phyloP scores from a whole-genome alignment of 1,284 basidiomycete genomes.

The Exsudoporus floridanus region DNA sequence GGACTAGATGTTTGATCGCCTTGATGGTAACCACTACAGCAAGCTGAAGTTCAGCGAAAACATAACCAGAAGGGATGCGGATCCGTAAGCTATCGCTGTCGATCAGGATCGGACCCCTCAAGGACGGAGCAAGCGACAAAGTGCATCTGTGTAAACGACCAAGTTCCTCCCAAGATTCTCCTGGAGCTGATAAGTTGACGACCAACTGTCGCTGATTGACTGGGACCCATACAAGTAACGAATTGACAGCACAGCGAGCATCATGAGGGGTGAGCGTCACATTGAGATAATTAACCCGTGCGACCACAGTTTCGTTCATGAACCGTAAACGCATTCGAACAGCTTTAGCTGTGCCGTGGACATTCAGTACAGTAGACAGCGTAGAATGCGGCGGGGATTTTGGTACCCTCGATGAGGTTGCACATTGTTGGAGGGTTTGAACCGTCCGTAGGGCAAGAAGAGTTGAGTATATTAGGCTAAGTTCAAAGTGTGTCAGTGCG shows the following conservation, averaged over 20 bases:
- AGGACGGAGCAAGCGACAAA: constrained; percentile 38
- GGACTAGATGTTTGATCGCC: constrained; percentile 61
- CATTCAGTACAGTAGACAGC: constrained; percentile 23
- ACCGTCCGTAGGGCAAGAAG: constrained; percentile 66
- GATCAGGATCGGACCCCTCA: constrained; percentile 44
- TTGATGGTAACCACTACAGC: constrained; percentile 68
- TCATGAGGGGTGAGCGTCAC: constrained; percentile 20
- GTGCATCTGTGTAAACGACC: constrained; percentile 62
- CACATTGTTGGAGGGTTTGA: constrained; percentile 39
- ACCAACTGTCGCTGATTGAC: constrained; percentile 27
- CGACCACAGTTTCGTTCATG: constrained; percentile 47
- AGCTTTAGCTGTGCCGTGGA: constrained; percentile 39
- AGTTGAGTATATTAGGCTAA: constrained; percentile 74
- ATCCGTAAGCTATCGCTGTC: constrained; percentile 69
- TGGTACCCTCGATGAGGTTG: constrained; percentile 29
- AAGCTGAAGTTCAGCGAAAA: constrained; percentile 72
- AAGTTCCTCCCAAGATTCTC: constrained; percentile 77
- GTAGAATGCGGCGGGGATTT: constrained; percentile 11
- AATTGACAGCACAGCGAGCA: constrained; percentile 38
- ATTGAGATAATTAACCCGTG: constrained; percentile 48
- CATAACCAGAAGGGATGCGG: constrained; percentile 78
- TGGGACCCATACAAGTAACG: constrained; percentile 47
- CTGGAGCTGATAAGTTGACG: constrained; percentile 27
- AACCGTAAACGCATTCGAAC: constrained; percentile 50
- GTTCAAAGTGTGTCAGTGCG: constrained; percentile 51